Base-by-base conservation (phyloP, 2,329 filamentous ascomycete genomes). In the Pseudocercospora vitis region DNA sequence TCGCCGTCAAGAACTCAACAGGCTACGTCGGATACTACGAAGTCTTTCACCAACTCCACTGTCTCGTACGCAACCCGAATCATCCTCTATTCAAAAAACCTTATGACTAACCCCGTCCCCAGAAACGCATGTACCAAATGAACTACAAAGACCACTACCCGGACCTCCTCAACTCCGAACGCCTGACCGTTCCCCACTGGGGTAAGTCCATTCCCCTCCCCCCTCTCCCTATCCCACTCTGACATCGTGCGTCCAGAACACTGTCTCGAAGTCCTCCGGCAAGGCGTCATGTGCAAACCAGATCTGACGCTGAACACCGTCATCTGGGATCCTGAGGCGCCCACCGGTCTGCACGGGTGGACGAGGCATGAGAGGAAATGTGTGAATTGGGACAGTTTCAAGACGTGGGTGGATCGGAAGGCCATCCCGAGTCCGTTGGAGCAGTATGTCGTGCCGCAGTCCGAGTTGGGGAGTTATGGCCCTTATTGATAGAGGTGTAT, bases 81-180 rank as follows among this genome's bases (percentile, higher is more conserved):
- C 35, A 21, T 2, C 8, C 11, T 2, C 5, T 11, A 5, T 35
- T 11, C 18, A 7, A 40, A 3, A 40, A 11, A 9, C 7, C 18
- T 9, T 2, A 40, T 14, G 3, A 9, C 11, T 35, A 24, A 29
- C 12, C n/a, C n/a, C 2, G 9, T 16, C 2, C 3, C 24, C 26
- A 53, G 52, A 57, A 57, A 51, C 55, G 55, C 8, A 46, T 57
- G 8, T 57, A 57, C 11, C 55, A 57, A 46, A 50, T 44, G 46
- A 29, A 48, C 16, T 32, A 57, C 33, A 45, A 31, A 19, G 50
- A 48, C 6, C 47, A 49, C 8, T 57, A 57, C 28, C 47, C 47
- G 3, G 50, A 57, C 8, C 39, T 57, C 3, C 37, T 55, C 14
- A 32, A 21, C 19, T 26, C 47, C 4, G 19, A 37, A 3, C 47